phyloP scores from a whole-genome alignment of 331 rosid genomes.

The Saraca asoca region DNA sequence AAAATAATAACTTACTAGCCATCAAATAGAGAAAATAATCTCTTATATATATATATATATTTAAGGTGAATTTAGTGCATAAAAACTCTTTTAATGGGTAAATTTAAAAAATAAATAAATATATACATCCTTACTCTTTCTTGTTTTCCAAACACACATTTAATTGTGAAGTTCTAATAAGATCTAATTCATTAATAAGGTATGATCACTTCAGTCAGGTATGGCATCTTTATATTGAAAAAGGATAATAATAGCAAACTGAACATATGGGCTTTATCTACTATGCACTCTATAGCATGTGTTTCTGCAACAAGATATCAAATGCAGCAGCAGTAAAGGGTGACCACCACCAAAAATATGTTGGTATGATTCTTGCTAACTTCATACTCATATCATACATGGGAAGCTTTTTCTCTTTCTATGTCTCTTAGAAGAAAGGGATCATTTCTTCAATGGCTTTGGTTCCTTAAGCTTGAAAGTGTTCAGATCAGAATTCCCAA shows the following conservation, averaged over 20 bases:
- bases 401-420: not conserved
- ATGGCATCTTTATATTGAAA: no score
- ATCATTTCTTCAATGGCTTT: conserved; percentile 40
- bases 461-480: conserved; percentile 45
- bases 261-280: conserved; percentile 13
- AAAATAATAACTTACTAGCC: no score
- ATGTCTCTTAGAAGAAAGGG: conserved; percentile 30
- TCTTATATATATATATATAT: no score
- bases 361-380: conserved; percentile 51
- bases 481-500: conserved; percentile 11
- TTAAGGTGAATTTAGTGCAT: no score
- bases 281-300: conserved; percentile 37
- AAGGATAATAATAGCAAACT: not conserved
- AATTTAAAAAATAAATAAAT: no score
- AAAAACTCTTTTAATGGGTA: no score
- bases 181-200: no score
- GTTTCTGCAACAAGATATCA: conserved; percentile 29
- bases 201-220: no score
- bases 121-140: no score
- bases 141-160: no score
- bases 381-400: conserved; percentile 47
- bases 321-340: conserved; percentile 31
- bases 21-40: no score
- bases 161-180: no score
- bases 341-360: conserved; percentile 47